Conservation (phyloP, 768 basidiomycete genomes). For the Kwoniella sp. region DNA sequence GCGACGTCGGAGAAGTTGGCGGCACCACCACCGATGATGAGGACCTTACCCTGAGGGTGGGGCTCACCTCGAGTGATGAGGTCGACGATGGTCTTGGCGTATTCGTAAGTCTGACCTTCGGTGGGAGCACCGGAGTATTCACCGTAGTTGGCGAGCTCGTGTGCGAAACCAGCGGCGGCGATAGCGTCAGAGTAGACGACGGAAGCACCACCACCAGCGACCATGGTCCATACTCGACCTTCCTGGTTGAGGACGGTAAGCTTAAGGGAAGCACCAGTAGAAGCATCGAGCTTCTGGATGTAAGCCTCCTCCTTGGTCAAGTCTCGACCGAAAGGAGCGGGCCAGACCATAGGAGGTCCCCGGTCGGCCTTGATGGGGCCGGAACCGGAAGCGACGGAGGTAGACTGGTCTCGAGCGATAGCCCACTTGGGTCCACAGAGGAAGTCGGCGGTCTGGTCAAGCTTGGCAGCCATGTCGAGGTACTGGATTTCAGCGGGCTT, state of each 20-base stretch:
- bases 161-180: constrained; percentile 88
- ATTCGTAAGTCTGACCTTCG: constrained; percentile 98
- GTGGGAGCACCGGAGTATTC: constrained; percentile 99
- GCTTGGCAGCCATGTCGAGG: constrained; percentile 99
- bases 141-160: constrained; percentile 98
- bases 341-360: constrained; percentile 88
- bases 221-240: constrained; percentile 99
- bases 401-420: constrained; percentile 82
- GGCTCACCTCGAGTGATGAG: constrained; percentile 88
- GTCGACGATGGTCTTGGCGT: constrained; percentile 98
- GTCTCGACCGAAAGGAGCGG: constrained; percentile 92
- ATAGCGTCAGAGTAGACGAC: constrained; percentile 66
- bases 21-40: constrained; percentile 97
- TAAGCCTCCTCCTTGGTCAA: constrained; percentile 99
- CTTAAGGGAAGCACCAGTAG: constrained; percentile 97
- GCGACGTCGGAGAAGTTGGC: constrained; percentile 99
- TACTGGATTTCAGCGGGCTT: constrained; percentile 82
- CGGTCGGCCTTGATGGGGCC: constrained; percentile 77
- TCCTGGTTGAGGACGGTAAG: constrained; percentile 93
- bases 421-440: constrained; percentile 99
- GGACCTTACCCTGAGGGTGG: constrained; percentile 83
- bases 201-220: constrained; percentile 77
- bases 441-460: constrained; percentile 98
- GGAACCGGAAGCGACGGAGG: constrained; percentile 64
- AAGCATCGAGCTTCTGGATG: constrained; percentile 95